Conservation (phyloP, 176 grass and related monocot species). For the Elymus sibiricus region DNA sequence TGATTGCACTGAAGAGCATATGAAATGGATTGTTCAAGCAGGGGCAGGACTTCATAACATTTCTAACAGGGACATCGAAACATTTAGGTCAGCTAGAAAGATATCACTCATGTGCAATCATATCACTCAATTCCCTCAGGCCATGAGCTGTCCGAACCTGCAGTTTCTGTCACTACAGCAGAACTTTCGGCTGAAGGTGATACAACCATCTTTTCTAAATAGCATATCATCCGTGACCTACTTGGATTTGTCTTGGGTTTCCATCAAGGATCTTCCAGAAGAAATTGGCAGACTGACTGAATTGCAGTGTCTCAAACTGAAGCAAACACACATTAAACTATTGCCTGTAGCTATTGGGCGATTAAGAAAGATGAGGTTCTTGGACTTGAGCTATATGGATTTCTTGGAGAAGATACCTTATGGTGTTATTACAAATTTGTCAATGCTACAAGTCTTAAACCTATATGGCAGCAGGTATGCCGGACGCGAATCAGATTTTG, state of each 20-base stretch:
- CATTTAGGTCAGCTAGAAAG: conserved; percentile 31
- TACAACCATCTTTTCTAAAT: conserved; percentile 21
- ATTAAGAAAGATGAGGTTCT: conserved; percentile 25
- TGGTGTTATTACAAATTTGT: conserved; percentile 33
- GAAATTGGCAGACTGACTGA: conserved; percentile 38
- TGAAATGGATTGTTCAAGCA: conserved; percentile 31
- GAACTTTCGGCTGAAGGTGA: conserved; percentile 30
- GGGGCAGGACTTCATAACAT: conserved; percentile 12
- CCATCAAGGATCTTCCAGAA: conserved; percentile 40
- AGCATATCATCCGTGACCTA: conserved; percentile 11
- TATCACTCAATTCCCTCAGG: conserved; percentile 29
- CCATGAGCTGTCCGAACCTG: conserved; percentile 27
- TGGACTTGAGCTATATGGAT: conserved; percentile 39
- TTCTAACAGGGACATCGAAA: conserved; percentile 8
- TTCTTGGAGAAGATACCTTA: conserved; percentile 47
- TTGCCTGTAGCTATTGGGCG: conserved; percentile 9
- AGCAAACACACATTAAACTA: conserved; percentile 27
- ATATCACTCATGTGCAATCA: conserved; percentile 45
- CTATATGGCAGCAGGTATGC: conserved; percentile 36
- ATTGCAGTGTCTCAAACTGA: conserved; percentile 36
- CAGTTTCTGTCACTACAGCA: conserved; percentile 27
- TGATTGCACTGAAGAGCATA: neutral
- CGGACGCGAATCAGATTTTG: conserved; percentile 13
- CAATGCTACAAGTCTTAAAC: conserved; percentile 36
- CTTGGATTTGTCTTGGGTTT: conserved; percentile 44